Conservation (phyloP, 495 filamentous ascomycete genomes). For the Trichocladium uniseriatum region DNA sequence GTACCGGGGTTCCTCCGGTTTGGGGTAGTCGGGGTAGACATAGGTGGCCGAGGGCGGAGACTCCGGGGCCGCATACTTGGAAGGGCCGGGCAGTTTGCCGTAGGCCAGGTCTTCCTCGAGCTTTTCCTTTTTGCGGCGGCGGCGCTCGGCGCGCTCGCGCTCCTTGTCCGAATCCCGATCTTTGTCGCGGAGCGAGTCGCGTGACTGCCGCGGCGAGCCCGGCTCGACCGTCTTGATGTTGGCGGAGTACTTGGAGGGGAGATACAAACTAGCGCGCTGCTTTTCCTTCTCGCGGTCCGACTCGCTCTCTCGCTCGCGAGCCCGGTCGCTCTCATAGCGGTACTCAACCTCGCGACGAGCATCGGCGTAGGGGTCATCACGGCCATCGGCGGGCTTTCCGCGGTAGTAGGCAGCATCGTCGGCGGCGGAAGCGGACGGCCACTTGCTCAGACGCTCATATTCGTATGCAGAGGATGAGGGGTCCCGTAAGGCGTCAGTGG, state of each 20-base stretch:
- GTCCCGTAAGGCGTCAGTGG: constrained; percentile 27
- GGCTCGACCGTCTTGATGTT: constrained; percentile 15
- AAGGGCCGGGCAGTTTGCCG: constrained; percentile 26
- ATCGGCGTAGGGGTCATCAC: constrained; percentile 12
- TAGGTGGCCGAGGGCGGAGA: constrained; percentile 23
- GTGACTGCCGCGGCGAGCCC: constrained; percentile 17
- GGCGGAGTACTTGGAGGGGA: constrained; percentile 22
- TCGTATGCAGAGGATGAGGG: constrained; percentile 20
- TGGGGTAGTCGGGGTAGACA: constrained; percentile 45
- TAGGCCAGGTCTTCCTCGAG: constrained; percentile 40
- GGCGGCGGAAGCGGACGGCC: constrained; percentile 21
- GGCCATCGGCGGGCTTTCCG: constrained; percentile 5
- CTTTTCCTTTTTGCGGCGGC: constrained; percentile 29
- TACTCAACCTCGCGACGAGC: constrained; percentile 19
- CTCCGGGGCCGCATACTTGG: constrained; percentile 22
- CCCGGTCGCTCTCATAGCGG: too few relatives aligned
- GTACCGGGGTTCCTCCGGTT: constrained; percentile 39
- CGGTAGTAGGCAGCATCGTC: constrained; percentile 20
- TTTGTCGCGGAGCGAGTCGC: constrained; percentile 24
- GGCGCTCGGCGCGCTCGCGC: too few relatives aligned
- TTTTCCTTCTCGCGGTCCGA: constrained; percentile 10
- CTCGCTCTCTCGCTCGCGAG: constrained; percentile 18
- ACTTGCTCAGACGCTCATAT: constrained; percentile 27
- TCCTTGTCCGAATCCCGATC: constrained; percentile 29
- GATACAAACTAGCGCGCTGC: constrained; percentile 10